Percentiles rank a stretch among this genome's conserved stretches.
Conservation (phyloP, 2,329 filamentous ascomycete species). For the Neopestalotiopsis rosae region DNA sequence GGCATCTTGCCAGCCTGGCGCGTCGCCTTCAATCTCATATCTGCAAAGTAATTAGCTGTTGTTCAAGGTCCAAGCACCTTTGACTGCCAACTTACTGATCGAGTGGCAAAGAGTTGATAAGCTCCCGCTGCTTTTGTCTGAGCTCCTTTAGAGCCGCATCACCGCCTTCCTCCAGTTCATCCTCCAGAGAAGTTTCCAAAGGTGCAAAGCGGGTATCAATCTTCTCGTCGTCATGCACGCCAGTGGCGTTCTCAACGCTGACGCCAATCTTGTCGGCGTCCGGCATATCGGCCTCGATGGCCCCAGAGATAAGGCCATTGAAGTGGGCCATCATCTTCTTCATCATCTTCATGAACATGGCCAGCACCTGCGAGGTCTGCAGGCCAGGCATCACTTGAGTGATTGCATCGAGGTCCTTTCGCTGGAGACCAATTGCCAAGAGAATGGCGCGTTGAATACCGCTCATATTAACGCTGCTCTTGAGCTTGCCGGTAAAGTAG, state of each 20-base stretch:
- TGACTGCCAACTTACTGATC: conserved; percentile 70
- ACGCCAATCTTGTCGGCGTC: conserved; percentile 61
- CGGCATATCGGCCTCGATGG: conserved; percentile 71
- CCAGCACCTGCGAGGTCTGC: conserved; percentile 79
- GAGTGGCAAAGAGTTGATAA: conserved; percentile 89
- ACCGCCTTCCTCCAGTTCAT: conserved; percentile 84
- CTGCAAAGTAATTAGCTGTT: conserved; percentile 39
- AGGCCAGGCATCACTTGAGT: conserved; percentile 76
- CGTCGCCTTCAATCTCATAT: conserved; percentile 69
- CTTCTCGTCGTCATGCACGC: conserved; percentile 72
- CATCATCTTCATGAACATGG: conserved; percentile 97
- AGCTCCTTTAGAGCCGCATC: conserved; percentile 75
- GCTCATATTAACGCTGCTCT: conserved; percentile 69
- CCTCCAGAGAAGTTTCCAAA: conserved; percentile 72
- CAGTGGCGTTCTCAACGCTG: conserved; percentile 62
- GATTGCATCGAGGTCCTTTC: conserved; percentile 82
- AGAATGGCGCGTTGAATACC: conserved; percentile 88
- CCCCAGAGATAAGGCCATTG: conserved; percentile 73
- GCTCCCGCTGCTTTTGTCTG: conserved; percentile 79
- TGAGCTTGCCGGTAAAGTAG: conserved; percentile 83
- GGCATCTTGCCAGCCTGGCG: conserved; percentile 68
- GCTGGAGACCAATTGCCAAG: conserved; percentile 88
- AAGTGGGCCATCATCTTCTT: conserved; percentile 86
- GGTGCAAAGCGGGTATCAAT: conserved; percentile 72
- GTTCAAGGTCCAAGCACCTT: not conserved